Base-by-base conservation (phyloP, 371 early-diverging fungal genomes). In the Rhizopus delemar region DNA sequence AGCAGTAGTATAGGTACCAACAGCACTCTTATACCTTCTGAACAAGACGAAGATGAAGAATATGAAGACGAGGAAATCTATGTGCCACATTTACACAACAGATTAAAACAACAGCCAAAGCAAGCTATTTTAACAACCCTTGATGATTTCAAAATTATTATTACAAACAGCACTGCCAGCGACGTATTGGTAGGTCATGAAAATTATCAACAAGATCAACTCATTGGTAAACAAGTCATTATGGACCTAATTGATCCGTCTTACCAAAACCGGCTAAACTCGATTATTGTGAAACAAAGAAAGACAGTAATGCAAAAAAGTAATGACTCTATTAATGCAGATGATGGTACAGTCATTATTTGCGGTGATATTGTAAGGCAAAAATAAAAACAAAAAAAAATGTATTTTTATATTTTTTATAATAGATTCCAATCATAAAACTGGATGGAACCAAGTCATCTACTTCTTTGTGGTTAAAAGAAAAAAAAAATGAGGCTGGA, bases 401-500 rank as follows among this genome's bases (percentile, higher is more conserved):
- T 4, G 33, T 11, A 33, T 16, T 34, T 41, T 58, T 51, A 49
- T 56, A 16, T 51, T 36, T 43, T 35, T 33, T 22, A 29, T 54
- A 22, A 9, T 69, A 86, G 88, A 73, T 87, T 22, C 83, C 86
- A 4, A 84, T 88, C 60, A 70, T 83, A 29, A 86, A 85, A 58
- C 70, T 79, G 32, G 83, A 85, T 66, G 77, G 82, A 5, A 74
- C 78, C 36, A 80, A 74, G 31, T 81, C 84, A 3, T 85, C 88
- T 13, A 84, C 86, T 33, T 85, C 86, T 3, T 67, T 88, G 13
- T 88, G 88, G 88, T 71, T 88, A 41, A 88, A 88, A 57, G 83
- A 80, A 50, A 83, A 84, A 55, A 72, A 66, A 33, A 83, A 81
- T 41, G 75, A 80, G 52, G 41, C 69, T 13, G 85, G 84, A 4